These are phyloP conservation scores for Tricholoma sp. DNA, from an alignment of 768 basidiomycete species.

Conservation along the genomic window DNA sequence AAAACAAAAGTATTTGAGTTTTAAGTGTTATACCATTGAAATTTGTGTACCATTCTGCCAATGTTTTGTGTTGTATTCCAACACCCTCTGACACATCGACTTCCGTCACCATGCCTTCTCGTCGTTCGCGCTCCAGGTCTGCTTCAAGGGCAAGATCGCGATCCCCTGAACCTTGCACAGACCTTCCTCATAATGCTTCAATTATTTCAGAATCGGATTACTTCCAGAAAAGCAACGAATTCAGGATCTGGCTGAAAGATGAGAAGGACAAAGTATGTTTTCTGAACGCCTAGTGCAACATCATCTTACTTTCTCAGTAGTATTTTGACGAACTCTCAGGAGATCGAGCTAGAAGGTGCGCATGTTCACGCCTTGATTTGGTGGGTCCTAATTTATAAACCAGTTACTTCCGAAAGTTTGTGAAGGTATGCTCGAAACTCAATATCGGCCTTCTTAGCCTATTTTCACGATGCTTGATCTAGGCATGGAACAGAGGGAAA, in stretches of 20 bases:
- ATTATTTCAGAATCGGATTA: constrained; percentile 81
- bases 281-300: constrained; percentile 9
- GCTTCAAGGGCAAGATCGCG: constrained; percentile 27
- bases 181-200: constrained; percentile 52
- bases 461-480: constrained; percentile 1
- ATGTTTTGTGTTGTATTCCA: neutral
- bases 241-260: constrained; percentile 82
- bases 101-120: constrained; percentile 27
- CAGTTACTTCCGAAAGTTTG: constrained; percentile 92
- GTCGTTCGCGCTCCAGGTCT: constrained; percentile 30
- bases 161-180: constrained; percentile 37
- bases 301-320: constrained; percentile 29
- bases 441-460: neutral
- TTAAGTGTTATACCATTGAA: no score
- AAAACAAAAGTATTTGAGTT: no score
- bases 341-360: constrained; percentile 73
- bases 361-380: constrained; percentile 9
- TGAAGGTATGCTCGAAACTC: constrained; percentile 48
- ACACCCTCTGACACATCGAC: neutral
- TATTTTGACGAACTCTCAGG: constrained; percentile 85
- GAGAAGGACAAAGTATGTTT: constrained; percentile 41
- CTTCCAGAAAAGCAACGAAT: constrained; percentile 84
- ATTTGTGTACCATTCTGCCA: no score
- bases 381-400: constrained; percentile 25
- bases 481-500: constrained; percentile 82